Evolutionary conservation across 345 rosid genomes (phyloP), one percentile per base, ranked within the genome.

Genomic region (Theobroma cacao): DNA sequence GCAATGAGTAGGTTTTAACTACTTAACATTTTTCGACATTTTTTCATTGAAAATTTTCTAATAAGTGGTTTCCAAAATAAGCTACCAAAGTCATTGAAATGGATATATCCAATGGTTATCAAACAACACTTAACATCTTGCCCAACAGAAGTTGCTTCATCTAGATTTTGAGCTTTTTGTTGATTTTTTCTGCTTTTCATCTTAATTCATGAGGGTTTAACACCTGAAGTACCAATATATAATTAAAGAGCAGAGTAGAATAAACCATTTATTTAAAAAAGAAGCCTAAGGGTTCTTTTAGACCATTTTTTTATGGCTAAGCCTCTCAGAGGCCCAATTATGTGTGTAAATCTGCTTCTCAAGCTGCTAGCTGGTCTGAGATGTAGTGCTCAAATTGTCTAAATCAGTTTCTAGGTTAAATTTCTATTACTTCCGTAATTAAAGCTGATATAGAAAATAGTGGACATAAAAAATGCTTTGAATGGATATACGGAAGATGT

Each of bases 161-260:
- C 31, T 47, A 28, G 75, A 8, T 30, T 8, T 38, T 56, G 17
- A 53, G 5, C 66, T 15, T 38, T 40, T 30, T 31, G 6, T 33
- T 73, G 74, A 22, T 69, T 47, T 69, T 36, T 69, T 20, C 58
- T 73, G 17, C 76, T 33, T 53, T 73, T 34, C 43, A 1, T 61
- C 38, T 1, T 36, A 7, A 65, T 33, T 58, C 18, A 58, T 12
- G 5, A 26, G 7, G 2, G 63, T 58, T 58, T 11, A 58, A 58
- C 7, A 26, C 17, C 26, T 58, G 63, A 58, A 26, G 17, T 58
- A 58, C 33, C 26, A 18, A 58, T 26, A 58, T 26, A 58, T 11
- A 4, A 12, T 26, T 58, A 12, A 58, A 26, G 33, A 24, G 17
- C 15, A 58, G 31, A 5, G 14, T 24, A 58, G 62, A 58, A 58